Percentiles rank a stretch among this genome's conserved stretches.
Conservation (phyloP, 163 green algal genomes). For the Trebouxiophyceae sp. region DNA sequence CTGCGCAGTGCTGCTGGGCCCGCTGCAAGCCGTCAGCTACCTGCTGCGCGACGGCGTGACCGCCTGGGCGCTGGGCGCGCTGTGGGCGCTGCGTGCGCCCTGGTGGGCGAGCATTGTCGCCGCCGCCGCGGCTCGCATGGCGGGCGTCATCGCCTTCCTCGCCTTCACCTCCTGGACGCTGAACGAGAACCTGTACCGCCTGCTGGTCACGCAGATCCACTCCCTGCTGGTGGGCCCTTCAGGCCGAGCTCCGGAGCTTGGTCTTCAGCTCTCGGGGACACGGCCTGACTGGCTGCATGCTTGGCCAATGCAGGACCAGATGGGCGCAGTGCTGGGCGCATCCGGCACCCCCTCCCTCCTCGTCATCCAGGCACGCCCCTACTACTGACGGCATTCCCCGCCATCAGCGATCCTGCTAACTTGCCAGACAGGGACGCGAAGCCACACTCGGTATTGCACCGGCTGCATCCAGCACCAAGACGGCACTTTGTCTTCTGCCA, state of each 20-base stretch:
- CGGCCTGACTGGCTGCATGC: neutral
- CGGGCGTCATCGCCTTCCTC: slow-evolving; percentile 45
- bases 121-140: slow-evolving; percentile 34
- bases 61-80: slow-evolving; percentile 37
- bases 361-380: slow-evolving; percentile 40
- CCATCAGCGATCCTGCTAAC: neutral
- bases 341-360: slow-evolving; percentile 39
- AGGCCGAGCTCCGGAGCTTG: neutral
- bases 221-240: slow-evolving; percentile 46
- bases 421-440: neutral
- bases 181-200: slow-evolving; percentile 69
- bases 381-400: too few species aligned
- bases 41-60: slow-evolving; percentile 65
- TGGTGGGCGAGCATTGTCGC: slow-evolving; percentile 39
- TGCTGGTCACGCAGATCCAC: slow-evolving; percentile 62
- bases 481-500: too few species aligned
- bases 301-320: slow-evolving; percentile 41
- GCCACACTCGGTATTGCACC: neutral
- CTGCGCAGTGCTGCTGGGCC: slow-evolving; percentile 67
- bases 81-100: slow-evolving; percentile 34
- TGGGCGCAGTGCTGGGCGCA: slow-evolving; percentile 38
- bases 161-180: slow-evolving; percentile 53
- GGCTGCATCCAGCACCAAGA: neutral
- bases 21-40: slow-evolving; percentile 61
- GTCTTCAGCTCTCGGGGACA: neutral